Percentiles rank a stretch among this genome's conserved stretches.
phyloP scores from a whole-genome alignment of 2,329 filamentous ascomycete species.

The Verticillium dahliae region DNA sequence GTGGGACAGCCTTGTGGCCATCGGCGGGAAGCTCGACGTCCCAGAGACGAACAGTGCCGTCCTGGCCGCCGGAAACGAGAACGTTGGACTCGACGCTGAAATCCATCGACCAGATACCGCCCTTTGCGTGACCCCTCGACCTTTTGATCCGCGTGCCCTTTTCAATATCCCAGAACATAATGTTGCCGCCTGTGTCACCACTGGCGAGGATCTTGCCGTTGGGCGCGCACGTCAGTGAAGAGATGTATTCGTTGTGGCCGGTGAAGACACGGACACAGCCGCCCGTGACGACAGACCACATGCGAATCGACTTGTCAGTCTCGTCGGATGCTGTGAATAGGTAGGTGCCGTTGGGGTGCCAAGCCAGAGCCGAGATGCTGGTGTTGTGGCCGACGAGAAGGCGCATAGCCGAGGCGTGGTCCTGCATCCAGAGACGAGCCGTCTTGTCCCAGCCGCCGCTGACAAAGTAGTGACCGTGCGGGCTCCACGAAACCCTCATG shows the following conservation, averaged over 20 bases:
- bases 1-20: constrained; percentile 48
- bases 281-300: constrained; percentile 92
- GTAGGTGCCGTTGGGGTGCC: constrained; percentile 92
- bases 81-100: constrained; percentile 92
- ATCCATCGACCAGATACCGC: constrained; percentile 86
- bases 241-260: constrained; percentile 84
- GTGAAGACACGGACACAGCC: constrained; percentile 86
- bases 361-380: constrained; percentile 83
- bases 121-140: constrained; percentile 88
- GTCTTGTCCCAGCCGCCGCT: constrained; percentile 85
- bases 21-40: constrained; percentile 72
- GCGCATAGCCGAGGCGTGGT: constrained; percentile 82
- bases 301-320: constrained; percentile 81
- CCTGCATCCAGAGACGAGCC: constrained; percentile 84
- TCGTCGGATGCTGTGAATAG: constrained; percentile 87
- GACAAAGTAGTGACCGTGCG: constrained; percentile 91
- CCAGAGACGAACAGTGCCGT: constrained; percentile 91
- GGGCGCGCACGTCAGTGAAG: constrained; percentile 75
- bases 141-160: constrained; percentile 82
- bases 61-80: constrained; percentile 82
- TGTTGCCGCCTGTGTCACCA: constrained; percentile 81
- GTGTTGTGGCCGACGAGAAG: constrained; percentile 90
- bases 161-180: constrained; percentile 91
- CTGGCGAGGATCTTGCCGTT: constrained; percentile 89
- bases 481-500: constrained; percentile 83